A percentile compares a stretch with the other conserved stretches of the same genome.
phyloP scores from a whole-genome alignment of 2,329 filamentous ascomycete species.

The Beauveria australis region DNA sequence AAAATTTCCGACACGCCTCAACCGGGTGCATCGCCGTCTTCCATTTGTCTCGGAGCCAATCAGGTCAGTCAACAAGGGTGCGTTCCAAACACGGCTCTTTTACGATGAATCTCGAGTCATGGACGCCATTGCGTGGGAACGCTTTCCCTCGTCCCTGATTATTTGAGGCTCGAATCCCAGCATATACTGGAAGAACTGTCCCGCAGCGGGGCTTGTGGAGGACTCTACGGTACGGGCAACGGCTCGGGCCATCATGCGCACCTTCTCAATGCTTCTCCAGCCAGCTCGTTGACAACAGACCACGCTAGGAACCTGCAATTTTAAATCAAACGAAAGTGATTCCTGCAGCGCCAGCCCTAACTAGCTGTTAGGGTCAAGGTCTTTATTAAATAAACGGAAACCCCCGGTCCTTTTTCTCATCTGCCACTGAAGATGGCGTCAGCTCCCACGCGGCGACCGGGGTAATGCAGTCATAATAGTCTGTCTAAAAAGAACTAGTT shows the following conservation, averaged over 20 bases:
- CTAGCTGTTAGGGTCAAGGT: too few species aligned
- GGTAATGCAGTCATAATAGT: neutral
- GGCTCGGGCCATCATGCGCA: neutral
- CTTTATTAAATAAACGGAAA: neutral
- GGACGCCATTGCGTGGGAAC: neutral
- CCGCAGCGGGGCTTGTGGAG: slow-evolving; percentile 6
- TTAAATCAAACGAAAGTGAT: neutral
- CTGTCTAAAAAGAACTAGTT: neutral
- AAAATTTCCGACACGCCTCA: neutral
- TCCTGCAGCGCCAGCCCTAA: neutral
- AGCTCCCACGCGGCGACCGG: neutral
- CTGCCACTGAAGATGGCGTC: neutral
- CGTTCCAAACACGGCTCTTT: neutral
- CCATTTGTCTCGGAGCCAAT: neutral
- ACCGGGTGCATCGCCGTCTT: neutral
- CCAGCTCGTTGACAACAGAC: neutral
- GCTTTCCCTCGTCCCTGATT: neutral
- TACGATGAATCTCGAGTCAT: neutral
- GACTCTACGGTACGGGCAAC: neutral
- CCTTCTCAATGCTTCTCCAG: neutral
- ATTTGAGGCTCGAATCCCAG: neutral
- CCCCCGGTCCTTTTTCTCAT: neutral
- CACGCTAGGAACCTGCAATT: neutral
- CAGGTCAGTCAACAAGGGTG: neutral
- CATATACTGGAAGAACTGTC: neutral